These are phyloP conservation scores for Boletus tomentosulus DNA, from an alignment of 768 basidiomycete genomes.

Conservation along the genomic window DNA sequence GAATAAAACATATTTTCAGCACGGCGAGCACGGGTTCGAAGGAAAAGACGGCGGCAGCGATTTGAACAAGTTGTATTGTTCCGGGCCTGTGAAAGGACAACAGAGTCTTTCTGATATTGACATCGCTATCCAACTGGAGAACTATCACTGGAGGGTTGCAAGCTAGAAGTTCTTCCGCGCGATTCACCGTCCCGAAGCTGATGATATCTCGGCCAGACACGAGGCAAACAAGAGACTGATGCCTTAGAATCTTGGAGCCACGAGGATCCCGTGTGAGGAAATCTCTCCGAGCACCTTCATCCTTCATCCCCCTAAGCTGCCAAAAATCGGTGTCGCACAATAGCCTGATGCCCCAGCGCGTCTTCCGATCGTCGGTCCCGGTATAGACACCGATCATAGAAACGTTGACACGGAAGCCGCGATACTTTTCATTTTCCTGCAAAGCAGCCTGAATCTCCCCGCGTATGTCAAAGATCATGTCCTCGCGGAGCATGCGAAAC, in stretches of 20 bases:
- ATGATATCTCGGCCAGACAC: conserved; percentile 44
- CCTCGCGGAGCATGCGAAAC: conserved; percentile 61
- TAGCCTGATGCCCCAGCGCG: conserved; percentile 42
- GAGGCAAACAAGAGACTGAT: conserved; percentile 54
- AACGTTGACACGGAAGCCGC: conserved; percentile 25
- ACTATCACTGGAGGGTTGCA: too few species aligned
- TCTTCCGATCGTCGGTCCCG: conserved; percentile 15
- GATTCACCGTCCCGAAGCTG: too few species aligned
- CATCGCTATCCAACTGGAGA: too few species aligned
- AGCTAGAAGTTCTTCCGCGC: too few species aligned
- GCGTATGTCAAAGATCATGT: conserved; percentile 54
- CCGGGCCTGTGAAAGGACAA: conserved; percentile 11
- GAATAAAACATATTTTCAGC: conserved; percentile 38
- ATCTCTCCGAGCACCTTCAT: conserved; percentile 29
- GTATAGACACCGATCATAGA: conserved; percentile 36
- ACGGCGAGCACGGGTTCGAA: conserved; percentile 59
- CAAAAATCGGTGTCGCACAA: conserved; percentile 33
- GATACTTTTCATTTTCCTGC: conserved; percentile 34
- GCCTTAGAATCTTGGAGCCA: conserved; percentile 38
- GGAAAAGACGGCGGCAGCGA: conserved; percentile 56
- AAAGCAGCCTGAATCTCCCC: conserved; percentile 43
- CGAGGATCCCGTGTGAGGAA: conserved; percentile 32
- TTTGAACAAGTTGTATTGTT: conserved; percentile 45
- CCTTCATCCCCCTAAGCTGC: conserved; percentile 27
- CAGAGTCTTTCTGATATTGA: too few species aligned